phyloP scores from a whole-genome alignment of 257 asterid genomes.

The Jasminum sambac region DNA sequence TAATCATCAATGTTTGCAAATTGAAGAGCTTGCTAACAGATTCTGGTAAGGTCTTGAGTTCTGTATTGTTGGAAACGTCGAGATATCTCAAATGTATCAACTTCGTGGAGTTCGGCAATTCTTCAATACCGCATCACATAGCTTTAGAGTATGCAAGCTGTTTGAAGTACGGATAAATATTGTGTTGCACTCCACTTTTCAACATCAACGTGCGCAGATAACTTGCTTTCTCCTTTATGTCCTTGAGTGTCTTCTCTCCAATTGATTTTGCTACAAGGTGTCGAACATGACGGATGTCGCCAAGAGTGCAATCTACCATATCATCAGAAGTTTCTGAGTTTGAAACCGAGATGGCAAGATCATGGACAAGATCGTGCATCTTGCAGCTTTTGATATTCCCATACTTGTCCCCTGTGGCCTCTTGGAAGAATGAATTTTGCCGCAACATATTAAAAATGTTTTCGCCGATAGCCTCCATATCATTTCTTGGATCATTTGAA shows the following conservation, averaged over 20 bases:
- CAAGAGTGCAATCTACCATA: background rate
- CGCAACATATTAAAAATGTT: too few species aligned
- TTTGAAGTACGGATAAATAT: too few species aligned
- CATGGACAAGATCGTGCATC: constrained; percentile 46
- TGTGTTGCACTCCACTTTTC: too few species aligned
- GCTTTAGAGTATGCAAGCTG: constrained; percentile 18
- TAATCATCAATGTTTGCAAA: too few species aligned
- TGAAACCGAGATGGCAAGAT: constrained; percentile 25
- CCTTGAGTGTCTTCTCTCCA: background rate
- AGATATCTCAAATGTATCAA: constrained; percentile 33
- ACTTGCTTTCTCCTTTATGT: constrained; percentile 7
- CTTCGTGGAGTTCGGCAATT: background rate
- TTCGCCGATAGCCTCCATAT: too few species aligned
- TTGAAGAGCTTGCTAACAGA: too few species aligned
- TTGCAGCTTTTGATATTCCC: constrained; percentile 19
- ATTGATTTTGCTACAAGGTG: background rate
- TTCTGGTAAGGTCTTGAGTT: constrained; percentile 21
- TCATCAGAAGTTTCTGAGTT: background rate
- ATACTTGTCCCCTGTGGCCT: constrained; percentile 14
- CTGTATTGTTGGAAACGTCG: constrained; percentile 14
- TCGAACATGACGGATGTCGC: background rate
- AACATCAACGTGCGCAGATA: background rate
- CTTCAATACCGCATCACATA: background rate
- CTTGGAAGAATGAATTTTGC: constrained; percentile 31
- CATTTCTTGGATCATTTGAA: too few species aligned